phyloP scores from a whole-genome alignment of 2,329 filamentous ascomycete species.

The Aspergillus spinulosporus region DNA sequence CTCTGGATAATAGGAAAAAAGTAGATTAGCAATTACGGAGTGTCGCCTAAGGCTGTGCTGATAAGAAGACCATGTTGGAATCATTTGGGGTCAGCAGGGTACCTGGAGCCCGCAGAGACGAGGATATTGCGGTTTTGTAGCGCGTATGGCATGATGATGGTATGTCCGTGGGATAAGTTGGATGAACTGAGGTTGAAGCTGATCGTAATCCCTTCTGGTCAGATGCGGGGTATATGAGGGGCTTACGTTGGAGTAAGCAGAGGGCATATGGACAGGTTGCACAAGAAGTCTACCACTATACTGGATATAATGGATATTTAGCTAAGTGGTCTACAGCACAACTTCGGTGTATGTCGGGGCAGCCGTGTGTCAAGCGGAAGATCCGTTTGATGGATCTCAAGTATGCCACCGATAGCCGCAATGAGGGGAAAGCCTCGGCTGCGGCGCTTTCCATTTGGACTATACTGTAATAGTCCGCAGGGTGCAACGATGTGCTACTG shows the following conservation, averaged over 20 bases:
- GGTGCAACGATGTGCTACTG: no score
- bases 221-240: neutral
- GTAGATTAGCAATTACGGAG: neutral
- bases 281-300: no score
- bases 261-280: no score
- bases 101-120: slow-evolving; percentile 13
- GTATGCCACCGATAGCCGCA: neutral
- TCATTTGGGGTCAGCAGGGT: neutral
- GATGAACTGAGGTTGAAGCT: neutral
- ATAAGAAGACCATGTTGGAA: neutral
- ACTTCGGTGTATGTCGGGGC: neutral
- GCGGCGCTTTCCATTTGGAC: neutral
- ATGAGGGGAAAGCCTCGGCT: slow-evolving; percentile 6
- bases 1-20: slow-evolving; percentile 48
- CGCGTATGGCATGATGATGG: slow-evolving; percentile 13
- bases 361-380: neutral
- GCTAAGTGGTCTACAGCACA: no score
- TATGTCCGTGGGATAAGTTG: neutral
- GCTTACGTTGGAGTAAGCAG: no score
- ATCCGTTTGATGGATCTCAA: neutral
- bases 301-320: no score
- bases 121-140: slow-evolving; percentile 14
- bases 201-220: neutral
- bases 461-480: no score
- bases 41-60: no score